phyloP scores from a whole-genome alignment of 192 early-diverging fungal genomes.

The Coemansia sp. region DNA sequence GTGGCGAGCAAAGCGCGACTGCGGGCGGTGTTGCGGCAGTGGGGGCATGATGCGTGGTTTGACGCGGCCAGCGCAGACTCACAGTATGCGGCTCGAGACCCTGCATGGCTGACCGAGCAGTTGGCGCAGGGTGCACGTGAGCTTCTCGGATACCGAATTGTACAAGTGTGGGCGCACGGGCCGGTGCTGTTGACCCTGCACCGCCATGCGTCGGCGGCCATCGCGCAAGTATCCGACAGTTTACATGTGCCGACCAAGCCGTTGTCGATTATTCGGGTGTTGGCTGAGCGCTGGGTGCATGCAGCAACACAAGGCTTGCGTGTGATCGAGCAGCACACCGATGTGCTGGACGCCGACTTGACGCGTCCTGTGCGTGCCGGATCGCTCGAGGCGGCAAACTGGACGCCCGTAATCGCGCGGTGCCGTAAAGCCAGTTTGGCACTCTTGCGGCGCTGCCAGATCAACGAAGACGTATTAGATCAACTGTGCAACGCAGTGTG shows the following conservation, averaged over 20 bases:
- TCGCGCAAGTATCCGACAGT: conserved; percentile 13
- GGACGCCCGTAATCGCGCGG: conserved; percentile 50
- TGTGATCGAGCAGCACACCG: conserved; percentile 25
- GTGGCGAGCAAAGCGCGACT: conserved; percentile 24
- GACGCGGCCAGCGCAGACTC: conserved; percentile 18
- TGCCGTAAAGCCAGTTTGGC: conserved; percentile 49
- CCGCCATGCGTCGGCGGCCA: conserved; percentile 6
- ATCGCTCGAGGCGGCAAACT: conserved; percentile 35
- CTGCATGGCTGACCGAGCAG: conserved; percentile 15
- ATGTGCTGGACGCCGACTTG: conserved; percentile 41
- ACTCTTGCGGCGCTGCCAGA: conserved; percentile 45
- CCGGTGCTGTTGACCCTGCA: conserved; percentile 41
- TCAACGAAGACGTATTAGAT: conserved; percentile 23
- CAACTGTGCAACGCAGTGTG: conserved; percentile 32
- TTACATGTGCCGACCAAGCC: conserved; percentile 6
- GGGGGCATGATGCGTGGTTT: conserved; percentile 43
- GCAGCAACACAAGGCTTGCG: conserved; percentile 13
- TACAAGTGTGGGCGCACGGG: conserved; percentile 40
- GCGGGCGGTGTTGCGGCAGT: conserved; percentile 16
- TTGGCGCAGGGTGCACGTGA: conserved; percentile 26
- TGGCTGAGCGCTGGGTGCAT: conserved; percentile 33
- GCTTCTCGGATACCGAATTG: conserved; percentile 39
- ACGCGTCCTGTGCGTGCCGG: conserved; percentile 23
- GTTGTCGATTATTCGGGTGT: conserved; percentile 18
- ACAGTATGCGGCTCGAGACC: conserved; percentile 5